Conservation (phyloP, 2,329 filamentous ascomycete species). For the Didymella lethalis region DNA sequence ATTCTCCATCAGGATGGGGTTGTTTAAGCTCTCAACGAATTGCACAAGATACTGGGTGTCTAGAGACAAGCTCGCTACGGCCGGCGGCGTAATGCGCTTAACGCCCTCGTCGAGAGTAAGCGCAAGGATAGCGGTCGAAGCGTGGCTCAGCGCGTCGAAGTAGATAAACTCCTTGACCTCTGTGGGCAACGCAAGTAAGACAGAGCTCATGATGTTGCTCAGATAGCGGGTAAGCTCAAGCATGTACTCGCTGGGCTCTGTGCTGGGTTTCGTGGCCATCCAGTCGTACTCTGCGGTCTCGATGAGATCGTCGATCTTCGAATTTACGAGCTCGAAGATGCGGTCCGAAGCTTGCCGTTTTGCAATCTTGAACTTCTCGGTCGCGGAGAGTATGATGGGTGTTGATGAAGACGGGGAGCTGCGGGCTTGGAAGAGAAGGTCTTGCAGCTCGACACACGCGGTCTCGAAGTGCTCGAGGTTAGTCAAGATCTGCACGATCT, state of each 20-base stretch:
- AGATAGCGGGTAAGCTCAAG: slow-evolving; percentile 92
- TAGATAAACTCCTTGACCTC: slow-evolving; percentile 98
- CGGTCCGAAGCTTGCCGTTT: slow-evolving; percentile 97
- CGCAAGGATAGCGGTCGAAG: slow-evolving; percentile 81
- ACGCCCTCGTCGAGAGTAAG: slow-evolving; percentile 81
- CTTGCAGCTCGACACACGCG: slow-evolving; percentile 88
- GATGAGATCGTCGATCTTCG: slow-evolving; percentile 96
- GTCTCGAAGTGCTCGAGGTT: slow-evolving; percentile 97
- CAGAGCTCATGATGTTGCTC: slow-evolving; percentile 95
- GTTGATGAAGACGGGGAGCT: slow-evolving; percentile 83
- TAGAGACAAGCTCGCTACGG: slow-evolving; percentile 78
- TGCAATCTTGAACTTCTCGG: slow-evolving; percentile 83
- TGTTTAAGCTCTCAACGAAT: slow-evolving; percentile 87
- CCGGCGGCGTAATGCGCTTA: slow-evolving; percentile 85
- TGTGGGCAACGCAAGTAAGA: slow-evolving; percentile 87
- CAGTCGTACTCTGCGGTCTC: slow-evolving; percentile 98
- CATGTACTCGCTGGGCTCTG: slow-evolving; percentile 91
- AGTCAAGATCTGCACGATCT: slow-evolving; percentile 98
- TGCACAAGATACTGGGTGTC: slow-evolving; percentile 84
- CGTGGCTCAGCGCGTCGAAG: slow-evolving; percentile 93
- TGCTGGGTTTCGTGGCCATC: slow-evolving; percentile 67
- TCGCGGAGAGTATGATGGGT: slow-evolving; percentile 80
- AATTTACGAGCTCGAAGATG: slow-evolving; percentile 98
- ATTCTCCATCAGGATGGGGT: slow-evolving; percentile 86
- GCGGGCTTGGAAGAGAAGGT: slow-evolving; percentile 82